phyloP scores from a whole-genome alignment of 2,329 filamentous ascomycete genomes.

The Herpomyces periplanetae region DNA sequence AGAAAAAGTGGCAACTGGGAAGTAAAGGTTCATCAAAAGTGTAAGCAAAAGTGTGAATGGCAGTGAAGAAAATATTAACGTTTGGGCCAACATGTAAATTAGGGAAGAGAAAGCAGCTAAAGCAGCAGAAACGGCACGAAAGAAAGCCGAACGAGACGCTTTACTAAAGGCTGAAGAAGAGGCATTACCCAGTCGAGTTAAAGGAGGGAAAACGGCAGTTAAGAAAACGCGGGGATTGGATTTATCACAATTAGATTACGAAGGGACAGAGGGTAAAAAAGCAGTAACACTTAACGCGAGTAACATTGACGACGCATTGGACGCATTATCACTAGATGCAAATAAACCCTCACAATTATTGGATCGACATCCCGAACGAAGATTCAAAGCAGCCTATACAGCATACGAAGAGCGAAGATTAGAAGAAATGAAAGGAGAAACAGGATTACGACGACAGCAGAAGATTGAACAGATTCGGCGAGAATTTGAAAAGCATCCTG shows the following conservation, averaged over 20 bases:
- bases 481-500: conserved; percentile 74
- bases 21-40: conserved; percentile 55
- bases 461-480: conserved; percentile 45
- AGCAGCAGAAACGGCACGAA: conserved; percentile 37
- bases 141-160: conserved; percentile 72
- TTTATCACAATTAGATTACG: conserved; percentile 28
- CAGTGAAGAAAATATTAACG: conserved; percentile 1
- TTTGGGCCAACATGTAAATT: conserved; percentile 2
- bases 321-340: conserved; percentile 29
- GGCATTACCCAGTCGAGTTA: conserved; percentile 18
- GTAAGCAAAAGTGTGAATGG: conserved; percentile 12
- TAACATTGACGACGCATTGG: conserved; percentile 72
- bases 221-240: conserved; percentile 24
- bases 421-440: conserved; percentile 49
- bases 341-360: too few relatives aligned
- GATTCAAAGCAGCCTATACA: conserved; percentile 51
- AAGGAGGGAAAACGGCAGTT: conserved; percentile 20
- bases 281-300: conserved; percentile 28
- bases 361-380: conserved; percentile 52
- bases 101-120: conserved; percentile 56
- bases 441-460: conserved; percentile 42
- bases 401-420: conserved; percentile 44
- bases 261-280: conserved; percentile 9
- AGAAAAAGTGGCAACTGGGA: conserved; percentile 44
- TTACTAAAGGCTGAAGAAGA: conserved; percentile 47